Base-by-base conservation (phyloP, 805 yeast species). In the Metschnikowia peoriensis region DNA sequence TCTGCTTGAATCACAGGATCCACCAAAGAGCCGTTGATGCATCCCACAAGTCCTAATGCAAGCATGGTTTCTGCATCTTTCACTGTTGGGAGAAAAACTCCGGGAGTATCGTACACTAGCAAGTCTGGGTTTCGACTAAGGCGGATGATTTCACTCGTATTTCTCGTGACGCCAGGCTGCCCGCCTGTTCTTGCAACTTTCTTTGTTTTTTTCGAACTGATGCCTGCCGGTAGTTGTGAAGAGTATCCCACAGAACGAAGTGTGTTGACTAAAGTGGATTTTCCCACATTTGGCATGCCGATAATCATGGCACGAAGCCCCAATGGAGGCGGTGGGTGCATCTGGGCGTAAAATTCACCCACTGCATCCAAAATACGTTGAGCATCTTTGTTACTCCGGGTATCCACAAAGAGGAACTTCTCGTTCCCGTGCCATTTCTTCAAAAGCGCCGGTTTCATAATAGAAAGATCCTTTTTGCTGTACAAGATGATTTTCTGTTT, bases 281-380 rank as follows among this genome's bases (percentile, higher is more conserved):
- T 94, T 0, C 99, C 99, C n/a, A 91, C 96, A 66, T 94, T 94
- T 1, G 99, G 99, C 94, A 94, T 88, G 0, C 99, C 99, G 7
- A 86, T 84, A 43, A 93, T 81, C 75, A 92, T 75, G 52, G 88
- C 68, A 22, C 91, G 70, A 45, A 88, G 72, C 0, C 98, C 98
- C 53, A 91, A 68, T 0, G 97, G 97, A 0, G 97, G 96, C 1
- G 85, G 81, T 0, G 93, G 89, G 16, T 66, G 67, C 77, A 83
- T 72, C 4, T 65, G 56, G 28, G 67, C 56, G 60, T 80, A 78
- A 48, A 71, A 70, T 48, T 77, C 74, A 38, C 73, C 74, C 4
- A 89, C 71, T 11, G 74, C 60, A 9, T 79, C 74, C 14, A 88
- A 70, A 4, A 92, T 66, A 41, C 70, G 67, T 12, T 65, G 66